Evolutionary conservation across 495 filamentous ascomycete genomes (phyloP), one percentile per base, ranked within the genome.

Genomic region (Barbatosphaeria neglecta): DNA sequence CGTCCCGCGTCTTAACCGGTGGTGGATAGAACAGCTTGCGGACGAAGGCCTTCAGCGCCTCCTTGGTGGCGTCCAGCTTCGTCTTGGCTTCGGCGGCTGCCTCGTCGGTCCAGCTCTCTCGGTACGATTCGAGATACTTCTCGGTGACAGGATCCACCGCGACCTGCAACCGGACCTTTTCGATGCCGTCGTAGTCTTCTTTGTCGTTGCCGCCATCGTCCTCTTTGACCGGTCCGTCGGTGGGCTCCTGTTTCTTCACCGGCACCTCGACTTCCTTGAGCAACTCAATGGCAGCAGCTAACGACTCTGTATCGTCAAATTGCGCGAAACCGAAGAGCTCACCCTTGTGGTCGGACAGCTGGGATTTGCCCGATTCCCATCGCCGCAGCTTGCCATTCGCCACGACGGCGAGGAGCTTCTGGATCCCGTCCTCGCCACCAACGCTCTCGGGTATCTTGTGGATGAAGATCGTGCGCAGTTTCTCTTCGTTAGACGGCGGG

Each of bases 291-390:
- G 90, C 92, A 43, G 82, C 82, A 66, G 80, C 80, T 53, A 99
- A 73, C 54, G 87, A 89, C 60, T 95, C 85, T 25, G 83, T 78
- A 66, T 97, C 89, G 49, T 95, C 90, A 67, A 84, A 99, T 68
- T 97, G 89, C 49, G 90, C 92, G 68, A 99, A 97, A 31, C 92
- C 93, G 69, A 97, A 97, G 45, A 80, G 79, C 60, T 82, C 86
- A 40, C 81, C 78, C 69, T 93, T 94, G 42, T 83, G 79, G 52
- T 93, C 83, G 25, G 85, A 82, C 64, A 92, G 80, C 24, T 79
- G 82, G 6, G 62, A 64, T 16, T 55, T 58, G 0, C 55, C 67
- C 45, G 64, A 57, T 44, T 84, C 86, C 90, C 90, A 99, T 45
- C 86, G 81, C 37, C 82, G 76, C 31, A 97, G 64, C 63, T 73